These are phyloP conservation scores for Rhododendron kiyosumense DNA, from an alignment of 148 eudicot species.

Conservation along the genomic window DNA sequence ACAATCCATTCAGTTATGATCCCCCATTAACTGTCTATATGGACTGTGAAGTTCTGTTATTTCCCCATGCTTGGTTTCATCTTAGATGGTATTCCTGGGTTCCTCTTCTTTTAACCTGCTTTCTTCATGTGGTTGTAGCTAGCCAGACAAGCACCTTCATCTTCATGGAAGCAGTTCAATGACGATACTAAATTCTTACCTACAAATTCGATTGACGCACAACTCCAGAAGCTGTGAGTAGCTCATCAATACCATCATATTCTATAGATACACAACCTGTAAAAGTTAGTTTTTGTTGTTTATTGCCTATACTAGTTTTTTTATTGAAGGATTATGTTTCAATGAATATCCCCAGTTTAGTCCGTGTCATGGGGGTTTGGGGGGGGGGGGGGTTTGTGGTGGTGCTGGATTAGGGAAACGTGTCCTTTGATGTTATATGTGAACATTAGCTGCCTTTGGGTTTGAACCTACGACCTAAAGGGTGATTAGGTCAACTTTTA, in stretches of 20 bases:
- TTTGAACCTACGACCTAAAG: background rate
- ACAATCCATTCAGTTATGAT: background rate
- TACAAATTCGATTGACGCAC: conserved; percentile 44
- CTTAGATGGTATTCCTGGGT: background rate
- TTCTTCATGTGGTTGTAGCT: conserved; percentile 40
- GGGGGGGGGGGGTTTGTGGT: background rate
- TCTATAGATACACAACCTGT: background rate
- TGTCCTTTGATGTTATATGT: background rate
- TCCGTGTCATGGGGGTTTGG: too few relatives aligned
- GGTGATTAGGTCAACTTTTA: background rate
- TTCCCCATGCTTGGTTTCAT: background rate
- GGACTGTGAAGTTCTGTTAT: background rate
- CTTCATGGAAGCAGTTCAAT: conserved; percentile 53
- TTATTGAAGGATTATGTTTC: background rate
- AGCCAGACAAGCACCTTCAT: conserved; percentile 23
- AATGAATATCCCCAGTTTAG: background rate
- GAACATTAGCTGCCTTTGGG: background rate
- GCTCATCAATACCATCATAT: conserved; percentile 1
- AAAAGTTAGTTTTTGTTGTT: background rate
- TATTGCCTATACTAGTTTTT: background rate
- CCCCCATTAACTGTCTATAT: background rate
- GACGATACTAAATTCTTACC: conserved; percentile 31
- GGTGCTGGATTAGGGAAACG: background rate
- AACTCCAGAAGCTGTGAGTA: conserved; percentile 79
- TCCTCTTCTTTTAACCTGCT: background rate